These are phyloP conservation scores for Pythium coloratum DNA, from an alignment of 352 stramenopile species.

Conservation along the genomic window DNA sequence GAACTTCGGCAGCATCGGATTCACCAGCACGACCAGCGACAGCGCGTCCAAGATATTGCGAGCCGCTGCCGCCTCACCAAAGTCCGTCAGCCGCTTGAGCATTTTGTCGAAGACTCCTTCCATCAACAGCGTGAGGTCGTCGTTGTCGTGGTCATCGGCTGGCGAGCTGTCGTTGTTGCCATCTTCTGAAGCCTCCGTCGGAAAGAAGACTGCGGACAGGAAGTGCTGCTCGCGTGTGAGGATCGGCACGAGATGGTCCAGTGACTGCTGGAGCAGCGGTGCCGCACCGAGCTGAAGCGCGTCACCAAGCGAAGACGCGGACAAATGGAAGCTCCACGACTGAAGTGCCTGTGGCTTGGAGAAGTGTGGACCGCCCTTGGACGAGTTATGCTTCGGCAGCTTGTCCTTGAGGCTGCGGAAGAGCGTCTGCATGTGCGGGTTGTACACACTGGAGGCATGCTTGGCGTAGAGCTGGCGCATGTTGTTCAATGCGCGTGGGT, in stretches of 20 bases:
- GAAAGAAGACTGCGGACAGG: slow-evolving; percentile 50
- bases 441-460: slow-evolving; percentile 51
- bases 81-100: slow-evolving; percentile 68
- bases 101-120: slow-evolving; percentile 74
- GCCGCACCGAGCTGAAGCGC: slow-evolving; percentile 45
- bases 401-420: slow-evolving; percentile 67
- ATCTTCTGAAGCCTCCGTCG: slow-evolving; percentile 18
- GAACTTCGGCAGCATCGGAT: slow-evolving; percentile 41
- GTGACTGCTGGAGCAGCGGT: slow-evolving; percentile 62
- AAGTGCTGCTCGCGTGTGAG: slow-evolving; percentile 51
- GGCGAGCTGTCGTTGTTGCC: slow-evolving; percentile 3
- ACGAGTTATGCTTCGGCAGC: slow-evolving; percentile 34
- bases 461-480: slow-evolving; percentile 59
- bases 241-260: slow-evolving; percentile 67
- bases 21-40: slow-evolving; percentile 54
- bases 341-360: slow-evolving; percentile 58
- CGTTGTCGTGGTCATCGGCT: slow-evolving; percentile 28
- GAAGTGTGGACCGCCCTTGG: slow-evolving; percentile 47
- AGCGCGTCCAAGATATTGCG: slow-evolving; percentile 72
- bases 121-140: slow-evolving; percentile 59
- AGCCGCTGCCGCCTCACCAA: slow-evolving; percentile 54
- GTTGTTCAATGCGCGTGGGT: slow-evolving; percentile 31
- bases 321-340: slow-evolving; percentile 66
- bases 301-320: slow-evolving; percentile 52
- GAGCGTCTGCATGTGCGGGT: slow-evolving; percentile 49